These are phyloP conservation scores for Acer campestre DNA, from an alignment of 345 rosid genomes.

Conservation along the genomic window DNA sequence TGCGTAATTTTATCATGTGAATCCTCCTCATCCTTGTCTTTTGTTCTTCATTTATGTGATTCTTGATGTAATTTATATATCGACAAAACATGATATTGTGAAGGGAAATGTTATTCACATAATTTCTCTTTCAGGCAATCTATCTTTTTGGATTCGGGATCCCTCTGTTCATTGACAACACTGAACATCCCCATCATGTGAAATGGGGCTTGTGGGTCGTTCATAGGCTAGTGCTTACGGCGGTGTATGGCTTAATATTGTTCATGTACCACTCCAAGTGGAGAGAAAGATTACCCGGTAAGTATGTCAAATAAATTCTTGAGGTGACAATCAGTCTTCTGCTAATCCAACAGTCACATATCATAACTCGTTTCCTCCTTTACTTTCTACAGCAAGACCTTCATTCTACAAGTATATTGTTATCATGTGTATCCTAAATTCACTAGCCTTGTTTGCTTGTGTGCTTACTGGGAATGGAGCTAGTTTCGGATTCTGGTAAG, in stretches of 20 bases:
- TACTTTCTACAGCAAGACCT: slow-evolving; percentile 72
- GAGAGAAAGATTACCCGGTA: slow-evolving; percentile 90
- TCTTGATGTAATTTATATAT: background rate
- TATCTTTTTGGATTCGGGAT: slow-evolving; percentile 76
- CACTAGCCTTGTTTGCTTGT: slow-evolving; percentile 62
- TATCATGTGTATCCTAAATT: slow-evolving; percentile 67
- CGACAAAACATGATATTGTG: background rate
- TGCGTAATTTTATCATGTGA: background rate
- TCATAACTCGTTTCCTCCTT: slow-evolving; percentile 19
- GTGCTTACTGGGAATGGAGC: slow-evolving; percentile 62
- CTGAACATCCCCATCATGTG: slow-evolving; percentile 45
- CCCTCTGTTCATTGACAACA: slow-evolving; percentile 70
- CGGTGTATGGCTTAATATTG: slow-evolving; percentile 65
- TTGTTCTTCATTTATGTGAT: background rate
- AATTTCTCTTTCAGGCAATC: slow-evolving; percentile 51
- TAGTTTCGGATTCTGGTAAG: slow-evolving; percentile 80
- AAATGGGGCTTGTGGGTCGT: slow-evolving; percentile 88
- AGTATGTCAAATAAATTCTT: slow-evolving; percentile 12
- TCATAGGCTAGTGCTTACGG: slow-evolving; percentile 79
- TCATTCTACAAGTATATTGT: slow-evolving; percentile 77
- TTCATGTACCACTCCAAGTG: slow-evolving; percentile 80
- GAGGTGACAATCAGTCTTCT: background rate
- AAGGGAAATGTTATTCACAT: slow-evolving; percentile 10
- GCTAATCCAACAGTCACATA: background rate
- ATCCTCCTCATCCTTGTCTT: background rate